phyloP scores from a whole-genome alignment of 2,329 filamentous ascomycete genomes.

The Aspergillus japonicus region DNA sequence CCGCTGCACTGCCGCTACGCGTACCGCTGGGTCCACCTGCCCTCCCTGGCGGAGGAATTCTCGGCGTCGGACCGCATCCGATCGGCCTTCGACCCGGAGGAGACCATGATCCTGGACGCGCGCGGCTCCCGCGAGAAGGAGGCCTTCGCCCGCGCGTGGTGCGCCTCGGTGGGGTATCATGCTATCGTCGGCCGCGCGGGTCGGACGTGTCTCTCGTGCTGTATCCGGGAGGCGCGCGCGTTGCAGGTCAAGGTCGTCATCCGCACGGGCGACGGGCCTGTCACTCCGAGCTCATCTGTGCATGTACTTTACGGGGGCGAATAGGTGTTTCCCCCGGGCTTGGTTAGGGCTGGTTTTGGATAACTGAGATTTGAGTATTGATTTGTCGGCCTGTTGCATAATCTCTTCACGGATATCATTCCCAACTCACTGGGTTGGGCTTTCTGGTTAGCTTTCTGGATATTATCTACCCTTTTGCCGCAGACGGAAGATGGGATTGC shows the following conservation, averaged over 20 bases:
- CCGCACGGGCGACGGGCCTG: conserved; percentile 32
- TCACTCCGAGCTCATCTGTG: conserved; percentile 5
- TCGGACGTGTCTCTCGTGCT: conserved; percentile 42
- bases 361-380: not conserved
- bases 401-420: not conserved
- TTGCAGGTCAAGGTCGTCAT: conserved; percentile 41
- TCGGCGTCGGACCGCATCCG: not conserved
- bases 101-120: conserved; percentile 38
- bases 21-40: conserved; percentile 34
- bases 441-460: not conserved
- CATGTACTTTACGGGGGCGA: conserved; percentile 3
- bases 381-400: not conserved
- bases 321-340: not conserved
- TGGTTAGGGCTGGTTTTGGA: no score
- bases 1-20: conserved; percentile 38
- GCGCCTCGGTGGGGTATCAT: conserved; percentile 42
- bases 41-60: conserved; percentile 20
- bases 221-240: conserved; percentile 44
- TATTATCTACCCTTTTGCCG: no score
- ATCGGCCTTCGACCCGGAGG: conserved; percentile 15
- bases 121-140: conserved; percentile 37
- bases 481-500: no score
- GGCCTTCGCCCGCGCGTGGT: conserved; percentile 46
- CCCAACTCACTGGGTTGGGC: not conserved
- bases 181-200: conserved; percentile 43